Conservation (phyloP, 768 basidiomycete species). For the Mycena kentingensis region DNA sequence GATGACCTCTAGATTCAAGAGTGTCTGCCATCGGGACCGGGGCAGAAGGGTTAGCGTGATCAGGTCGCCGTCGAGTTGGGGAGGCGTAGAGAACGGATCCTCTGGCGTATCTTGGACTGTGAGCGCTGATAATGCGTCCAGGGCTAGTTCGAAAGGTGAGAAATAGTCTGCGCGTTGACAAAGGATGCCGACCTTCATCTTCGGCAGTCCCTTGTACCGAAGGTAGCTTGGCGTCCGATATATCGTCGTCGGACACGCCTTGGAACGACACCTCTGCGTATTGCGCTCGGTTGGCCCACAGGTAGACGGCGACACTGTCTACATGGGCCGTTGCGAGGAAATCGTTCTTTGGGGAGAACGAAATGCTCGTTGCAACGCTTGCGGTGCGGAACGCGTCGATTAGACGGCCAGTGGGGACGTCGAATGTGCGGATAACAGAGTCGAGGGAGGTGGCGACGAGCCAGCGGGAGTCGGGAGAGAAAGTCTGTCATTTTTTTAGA, state of each 20-base stretch:
- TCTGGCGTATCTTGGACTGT: slow-evolving; percentile 58
- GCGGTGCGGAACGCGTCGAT: slow-evolving; percentile 91
- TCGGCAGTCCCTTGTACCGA: slow-evolving; percentile 81
- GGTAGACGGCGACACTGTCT: slow-evolving; percentile 89
- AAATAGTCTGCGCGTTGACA: neutral
- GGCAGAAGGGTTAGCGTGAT: slow-evolving; percentile 92
- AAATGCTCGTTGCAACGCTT: slow-evolving; percentile 84
- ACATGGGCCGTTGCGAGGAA: slow-evolving; percentile 95
- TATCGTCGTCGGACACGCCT: slow-evolving; percentile 74
- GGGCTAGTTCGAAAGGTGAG: slow-evolving; percentile 40
- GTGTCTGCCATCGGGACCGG: slow-evolving; percentile 91
- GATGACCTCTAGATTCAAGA: slow-evolving; percentile 95
- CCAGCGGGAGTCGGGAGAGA: slow-evolving; percentile 96
- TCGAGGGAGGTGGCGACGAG: slow-evolving; percentile 86
- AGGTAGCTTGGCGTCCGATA: slow-evolving; percentile 72
- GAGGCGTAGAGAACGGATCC: slow-evolving; percentile 82
- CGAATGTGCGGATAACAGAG: slow-evolving; percentile 91
- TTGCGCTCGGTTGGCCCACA: slow-evolving; percentile 99
- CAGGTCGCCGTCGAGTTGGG: slow-evolving; percentile 87
- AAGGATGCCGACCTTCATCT: slow-evolving; percentile 63
- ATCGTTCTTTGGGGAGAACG: slow-evolving; percentile 94
- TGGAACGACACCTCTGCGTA: slow-evolving; percentile 84
- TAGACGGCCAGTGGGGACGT: slow-evolving; percentile 88
- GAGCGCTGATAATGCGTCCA: slow-evolving; percentile 71
- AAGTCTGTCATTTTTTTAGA: slow-evolving; percentile 55